Conservation (phyloP, 192 early-diverging fungal species). For the Phycomyces nitens region DNA sequence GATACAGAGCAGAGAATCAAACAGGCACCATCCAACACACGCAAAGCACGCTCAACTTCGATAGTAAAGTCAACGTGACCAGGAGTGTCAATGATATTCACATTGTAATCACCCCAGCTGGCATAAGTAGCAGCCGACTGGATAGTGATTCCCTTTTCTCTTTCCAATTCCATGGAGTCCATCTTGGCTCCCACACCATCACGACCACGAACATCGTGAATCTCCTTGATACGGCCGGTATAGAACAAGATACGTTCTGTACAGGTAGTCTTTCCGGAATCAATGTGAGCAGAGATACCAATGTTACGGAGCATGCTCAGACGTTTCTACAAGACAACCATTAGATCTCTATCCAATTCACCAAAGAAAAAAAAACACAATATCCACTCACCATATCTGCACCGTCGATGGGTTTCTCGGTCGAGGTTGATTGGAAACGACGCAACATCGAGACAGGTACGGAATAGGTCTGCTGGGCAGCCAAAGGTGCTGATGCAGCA, state of each 20-base stretch:
- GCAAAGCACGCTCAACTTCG: constrained; percentile 83
- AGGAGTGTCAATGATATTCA: constrained; percentile 89
- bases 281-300: constrained; percentile 87
- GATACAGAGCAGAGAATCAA: constrained; percentile 81
- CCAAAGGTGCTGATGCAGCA: constrained; percentile 5
- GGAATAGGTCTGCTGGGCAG: constrained; percentile 18
- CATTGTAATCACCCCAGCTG: constrained; percentile 73
- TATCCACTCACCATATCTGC: constrained; percentile 27
- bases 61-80: constrained; percentile 91
- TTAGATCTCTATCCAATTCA: no score
- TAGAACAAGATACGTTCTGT: constrained; percentile 84
- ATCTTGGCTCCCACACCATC: constrained; percentile 96
- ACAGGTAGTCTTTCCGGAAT: constrained; percentile 84
- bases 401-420: constrained; percentile 13
- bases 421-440: constrained; percentile 27
- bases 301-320: constrained; percentile 75
- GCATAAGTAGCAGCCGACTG: constrained; percentile 85
- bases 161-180: constrained; percentile 99
- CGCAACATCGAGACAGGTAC: constrained; percentile 17
- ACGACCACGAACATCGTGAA: constrained; percentile 83
- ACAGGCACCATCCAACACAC: constrained; percentile 85
- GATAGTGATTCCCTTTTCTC: constrained; percentile 91
- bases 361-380: no score
- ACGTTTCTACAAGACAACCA: constrained; percentile 39
- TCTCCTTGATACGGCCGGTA: constrained; percentile 85